phyloP scores from a whole-genome alignment of 768 basidiomycete genomes.

The Podaxis pistillaris region DNA sequence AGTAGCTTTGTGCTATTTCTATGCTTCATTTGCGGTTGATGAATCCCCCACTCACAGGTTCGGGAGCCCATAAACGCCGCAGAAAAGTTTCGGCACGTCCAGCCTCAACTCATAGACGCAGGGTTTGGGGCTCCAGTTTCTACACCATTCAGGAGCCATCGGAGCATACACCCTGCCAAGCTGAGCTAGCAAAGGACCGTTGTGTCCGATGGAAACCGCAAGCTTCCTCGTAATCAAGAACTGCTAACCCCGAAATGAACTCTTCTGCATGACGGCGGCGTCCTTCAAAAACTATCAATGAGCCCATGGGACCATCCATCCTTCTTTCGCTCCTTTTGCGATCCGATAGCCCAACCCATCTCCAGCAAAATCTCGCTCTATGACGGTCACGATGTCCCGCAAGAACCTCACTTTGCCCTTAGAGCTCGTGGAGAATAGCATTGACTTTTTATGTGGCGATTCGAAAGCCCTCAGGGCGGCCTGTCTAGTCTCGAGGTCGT shows the following conservation, averaged over 20 bases:
- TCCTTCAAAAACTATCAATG: slow-evolving; percentile 14
- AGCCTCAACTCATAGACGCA: neutral
- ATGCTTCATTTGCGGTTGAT: neutral
- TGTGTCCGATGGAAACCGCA: neutral
- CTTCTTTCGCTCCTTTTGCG: neutral
- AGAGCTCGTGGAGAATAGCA: slow-evolving; percentile 9
- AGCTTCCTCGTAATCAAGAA: neutral
- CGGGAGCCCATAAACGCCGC: slow-evolving; percentile 1
- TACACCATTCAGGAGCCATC: slow-evolving; percentile 10
- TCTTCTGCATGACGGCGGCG: neutral
- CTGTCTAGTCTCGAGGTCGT: slow-evolving; percentile 6
- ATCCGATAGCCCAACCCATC: neutral
- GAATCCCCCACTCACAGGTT: neutral
- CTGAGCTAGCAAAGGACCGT: neutral
- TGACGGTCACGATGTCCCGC: neutral
- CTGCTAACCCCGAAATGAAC: slow-evolving; percentile 13
- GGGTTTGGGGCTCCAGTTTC: neutral
- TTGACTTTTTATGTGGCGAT: slow-evolving; percentile 7
- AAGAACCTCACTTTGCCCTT: slow-evolving; percentile 1
- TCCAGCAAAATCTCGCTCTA: neutral
- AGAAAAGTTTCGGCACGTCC: neutral
- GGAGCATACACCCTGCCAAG: slow-evolving; percentile 9
- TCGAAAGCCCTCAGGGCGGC: slow-evolving; percentile 8
- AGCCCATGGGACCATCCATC: neutral
- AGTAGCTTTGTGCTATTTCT: neutral